phyloP scores from a whole-genome alignment of 2,329 filamentous ascomycete species.

The Cryphonectria nitschkei region DNA sequence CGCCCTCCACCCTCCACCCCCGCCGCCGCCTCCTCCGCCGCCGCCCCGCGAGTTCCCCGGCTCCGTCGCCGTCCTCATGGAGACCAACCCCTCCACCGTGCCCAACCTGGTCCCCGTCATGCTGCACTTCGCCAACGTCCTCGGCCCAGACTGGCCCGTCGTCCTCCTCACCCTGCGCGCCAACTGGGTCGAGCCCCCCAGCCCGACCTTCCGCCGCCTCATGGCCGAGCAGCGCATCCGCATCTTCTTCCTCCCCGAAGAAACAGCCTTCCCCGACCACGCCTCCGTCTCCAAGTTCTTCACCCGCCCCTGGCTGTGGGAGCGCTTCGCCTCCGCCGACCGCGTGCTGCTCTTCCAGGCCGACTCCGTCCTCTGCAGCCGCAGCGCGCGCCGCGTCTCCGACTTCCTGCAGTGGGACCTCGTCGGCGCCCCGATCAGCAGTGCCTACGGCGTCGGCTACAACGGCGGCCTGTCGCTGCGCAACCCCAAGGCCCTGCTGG shows the following conservation, averaged over 20 bases:
- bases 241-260: slow-evolving; percentile 43
- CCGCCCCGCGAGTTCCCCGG: slow-evolving; percentile 20
- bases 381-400: slow-evolving; percentile 36
- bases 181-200: slow-evolving; percentile 33
- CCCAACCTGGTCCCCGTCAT: slow-evolving; percentile 42
- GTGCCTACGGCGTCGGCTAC: slow-evolving; percentile 33
- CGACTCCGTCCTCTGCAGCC: slow-evolving; percentile 43
- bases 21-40: neutral
- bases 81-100: slow-evolving; percentile 47
- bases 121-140: slow-evolving; percentile 39
- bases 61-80: slow-evolving; percentile 35
- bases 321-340: slow-evolving; percentile 39
- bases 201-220: slow-evolving; percentile 43
- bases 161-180: slow-evolving; percentile 46
- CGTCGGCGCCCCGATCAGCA: slow-evolving; percentile 38
- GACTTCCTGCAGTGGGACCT: slow-evolving; percentile 44
- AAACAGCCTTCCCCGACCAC: slow-evolving; percentile 40
- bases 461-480: slow-evolving; percentile 41
- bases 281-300: slow-evolving; percentile 43
- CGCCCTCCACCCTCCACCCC: slow-evolving; percentile 21
- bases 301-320: slow-evolving; percentile 42
- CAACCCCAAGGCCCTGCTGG: slow-evolving; percentile 34
- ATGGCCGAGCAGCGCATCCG: slow-evolving; percentile 40
- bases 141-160: slow-evolving; percentile 49
- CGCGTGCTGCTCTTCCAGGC: slow-evolving; percentile 45